A percentile compares a stretch with the other conserved stretches of the same genome.
Conservation (phyloP, 108 stramenopile genomes). For the Cyclotella choctawhatcheeana region DNA sequence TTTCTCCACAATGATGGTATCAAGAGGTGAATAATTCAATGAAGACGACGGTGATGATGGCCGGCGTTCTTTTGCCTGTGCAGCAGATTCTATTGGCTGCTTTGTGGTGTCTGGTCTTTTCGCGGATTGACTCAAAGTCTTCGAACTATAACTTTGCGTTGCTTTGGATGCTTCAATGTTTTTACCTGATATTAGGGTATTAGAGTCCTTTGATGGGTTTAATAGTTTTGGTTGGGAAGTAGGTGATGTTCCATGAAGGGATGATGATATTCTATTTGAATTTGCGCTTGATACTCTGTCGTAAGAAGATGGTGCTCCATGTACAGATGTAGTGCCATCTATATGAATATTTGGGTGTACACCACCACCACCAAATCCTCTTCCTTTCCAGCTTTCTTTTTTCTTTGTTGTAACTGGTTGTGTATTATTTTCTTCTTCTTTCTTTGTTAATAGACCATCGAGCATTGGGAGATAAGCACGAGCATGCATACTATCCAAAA, state of each 20-base stretch:
- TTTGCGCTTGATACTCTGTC: not conserved
- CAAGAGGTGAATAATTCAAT: slow-evolving; percentile 25
- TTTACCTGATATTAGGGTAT: not conserved
- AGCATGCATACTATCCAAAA: slow-evolving; percentile 68
- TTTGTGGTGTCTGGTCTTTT: not conserved
- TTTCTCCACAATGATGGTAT: slow-evolving; percentile 52
- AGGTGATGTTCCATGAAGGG: slow-evolving; percentile 7
- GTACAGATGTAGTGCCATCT: slow-evolving; percentile 3
- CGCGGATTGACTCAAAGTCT: not conserved
- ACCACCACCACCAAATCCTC: slow-evolving; percentile 50
- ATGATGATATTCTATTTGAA: not conserved
- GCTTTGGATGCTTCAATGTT: not conserved
- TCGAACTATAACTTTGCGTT: not conserved
- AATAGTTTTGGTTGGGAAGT: slow-evolving; percentile 2
- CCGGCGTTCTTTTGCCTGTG: not conserved
- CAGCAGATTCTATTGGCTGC: slow-evolving; percentile 1
- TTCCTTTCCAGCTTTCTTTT: slow-evolving; percentile 50
- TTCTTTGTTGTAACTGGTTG: not conserved
- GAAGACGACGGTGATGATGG: not conserved
- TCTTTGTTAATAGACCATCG: slow-evolving; percentile 53
- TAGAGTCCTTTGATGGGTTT: not conserved
- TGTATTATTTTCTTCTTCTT: slow-evolving; percentile 20
- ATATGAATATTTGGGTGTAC: slow-evolving; percentile 8
- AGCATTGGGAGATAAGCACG: slow-evolving; percentile 82
- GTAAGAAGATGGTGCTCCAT: not conserved